These are phyloP conservation scores for Cichorium intybus DNA, from an alignment of 140 eudicot species.

Conservation along the genomic window DNA sequence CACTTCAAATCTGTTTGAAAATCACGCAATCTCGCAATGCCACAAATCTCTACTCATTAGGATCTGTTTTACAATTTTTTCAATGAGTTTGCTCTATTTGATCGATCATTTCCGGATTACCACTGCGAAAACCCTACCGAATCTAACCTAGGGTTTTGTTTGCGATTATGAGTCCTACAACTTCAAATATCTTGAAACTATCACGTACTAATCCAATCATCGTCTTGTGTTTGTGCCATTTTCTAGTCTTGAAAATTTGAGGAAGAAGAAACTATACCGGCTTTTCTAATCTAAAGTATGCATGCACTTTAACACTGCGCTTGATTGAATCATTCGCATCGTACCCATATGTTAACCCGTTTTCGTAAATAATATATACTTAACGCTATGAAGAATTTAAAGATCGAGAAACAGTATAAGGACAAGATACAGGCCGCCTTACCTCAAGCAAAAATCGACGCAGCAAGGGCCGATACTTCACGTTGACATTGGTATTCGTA, in stretches of 20 bases:
- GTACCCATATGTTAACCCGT: slow-evolving; percentile 66
- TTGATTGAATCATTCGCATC: too few species aligned
- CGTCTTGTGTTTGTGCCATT: background rate
- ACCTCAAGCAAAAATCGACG: slow-evolving; percentile 92
- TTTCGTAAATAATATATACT: too few species aligned
- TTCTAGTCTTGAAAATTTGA: too few species aligned
- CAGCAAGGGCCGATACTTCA: slow-evolving; percentile 52
- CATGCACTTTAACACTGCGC: too few species aligned
- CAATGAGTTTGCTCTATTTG: background rate
- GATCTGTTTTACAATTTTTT: background rate
- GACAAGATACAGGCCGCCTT: slow-evolving; percentile 22
- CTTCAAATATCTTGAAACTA: background rate
- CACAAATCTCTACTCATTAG: background rate
- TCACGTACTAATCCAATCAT: background rate
- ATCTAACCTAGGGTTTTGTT: background rate
- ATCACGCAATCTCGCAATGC: background rate
- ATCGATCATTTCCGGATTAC: background rate
- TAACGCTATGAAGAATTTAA: background rate
- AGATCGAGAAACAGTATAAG: background rate
- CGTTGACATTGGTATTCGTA: slow-evolving; percentile 60
- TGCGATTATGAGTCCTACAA: background rate
- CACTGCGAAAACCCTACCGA: background rate
- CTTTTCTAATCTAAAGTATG: too few species aligned
- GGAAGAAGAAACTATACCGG: too few species aligned
- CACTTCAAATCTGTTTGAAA: background rate